phyloP scores from a whole-genome alignment of 139 green algal species.

The Zygnema cylindricum region DNA sequence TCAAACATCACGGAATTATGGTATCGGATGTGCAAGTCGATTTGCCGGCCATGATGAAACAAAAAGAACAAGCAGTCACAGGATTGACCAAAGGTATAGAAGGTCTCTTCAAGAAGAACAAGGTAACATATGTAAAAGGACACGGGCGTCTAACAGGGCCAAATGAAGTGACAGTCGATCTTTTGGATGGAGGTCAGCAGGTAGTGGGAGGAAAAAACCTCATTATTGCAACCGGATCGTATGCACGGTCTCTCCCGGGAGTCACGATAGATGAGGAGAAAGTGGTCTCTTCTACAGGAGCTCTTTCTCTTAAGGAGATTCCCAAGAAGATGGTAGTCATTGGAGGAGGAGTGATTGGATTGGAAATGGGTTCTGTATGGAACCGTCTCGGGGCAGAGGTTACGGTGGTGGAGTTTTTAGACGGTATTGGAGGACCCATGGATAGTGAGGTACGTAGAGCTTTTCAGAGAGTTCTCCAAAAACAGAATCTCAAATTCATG shows the following conservation, averaged over 20 bases:
- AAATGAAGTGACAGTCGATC: conserved; percentile 85
- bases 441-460: conserved; percentile 81
- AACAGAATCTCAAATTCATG: conserved; percentile 99
- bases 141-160: conserved; percentile 82
- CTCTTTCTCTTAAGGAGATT: conserved; percentile 85
- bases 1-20: conserved; percentile 84
- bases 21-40: conserved; percentile 77
- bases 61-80: conserved; percentile 88
- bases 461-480: conserved; percentile 91
- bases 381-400: conserved; percentile 87
- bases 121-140: conserved; percentile 94
- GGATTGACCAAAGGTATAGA: conserved; percentile 98
- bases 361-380: conserved; percentile 98
- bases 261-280: conserved; percentile 93
- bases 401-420: conserved; percentile 94
- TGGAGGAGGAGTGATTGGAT: conserved; percentile 92
- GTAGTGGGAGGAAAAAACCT: conserved; percentile 86
- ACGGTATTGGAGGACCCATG: conserved; percentile 91
- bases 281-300: conserved; percentile 97
- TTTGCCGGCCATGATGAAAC: conserved; percentile 88
- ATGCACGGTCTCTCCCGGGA: conserved; percentile 83
- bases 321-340: conserved; percentile 95
- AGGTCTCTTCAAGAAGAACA: conserved; percentile 99
- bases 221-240: conserved; percentile 94
- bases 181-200: conserved; percentile 72